Evolutionary conservation across 1,284 basidiomycete species (phyloP).

Genomic region (Violaceomyces palustris): DNA sequence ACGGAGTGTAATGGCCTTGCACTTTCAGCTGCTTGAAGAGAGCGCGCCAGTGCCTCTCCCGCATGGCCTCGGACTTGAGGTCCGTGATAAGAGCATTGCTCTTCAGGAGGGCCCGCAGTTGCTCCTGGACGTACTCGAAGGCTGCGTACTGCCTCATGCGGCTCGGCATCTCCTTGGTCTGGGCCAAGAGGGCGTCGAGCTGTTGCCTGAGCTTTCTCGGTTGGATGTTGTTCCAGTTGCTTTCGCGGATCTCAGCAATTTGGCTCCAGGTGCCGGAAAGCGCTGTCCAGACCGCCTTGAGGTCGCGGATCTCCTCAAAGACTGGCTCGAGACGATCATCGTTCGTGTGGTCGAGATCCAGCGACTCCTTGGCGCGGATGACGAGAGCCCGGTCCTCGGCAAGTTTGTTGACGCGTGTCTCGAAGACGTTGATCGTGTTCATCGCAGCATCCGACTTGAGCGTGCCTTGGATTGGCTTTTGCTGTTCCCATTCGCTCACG

Average conservation of each 20-base stretch:
- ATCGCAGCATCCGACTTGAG: slow-evolving; percentile 92
- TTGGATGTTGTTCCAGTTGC: slow-evolving; percentile 77
- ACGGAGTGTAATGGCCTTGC: slow-evolving; percentile 50
- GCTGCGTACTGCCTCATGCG: slow-evolving; percentile 98
- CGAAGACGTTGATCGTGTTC: slow-evolving; percentile 89
- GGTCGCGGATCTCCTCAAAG: slow-evolving; percentile 87
- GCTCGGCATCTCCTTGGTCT: slow-evolving; percentile 97
- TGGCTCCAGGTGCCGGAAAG: slow-evolving; percentile 95
- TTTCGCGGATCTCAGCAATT: slow-evolving; percentile 80
- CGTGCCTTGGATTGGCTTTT: slow-evolving; percentile 89
- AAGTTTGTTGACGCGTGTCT: slow-evolving; percentile 78
- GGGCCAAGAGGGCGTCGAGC: slow-evolving; percentile 78
- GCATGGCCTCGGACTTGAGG: slow-evolving; percentile 91
- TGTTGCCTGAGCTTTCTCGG: slow-evolving; percentile 91
- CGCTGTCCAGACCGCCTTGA: slow-evolving; percentile 98
- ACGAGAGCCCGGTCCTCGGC: slow-evolving; percentile 91
- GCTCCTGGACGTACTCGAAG: slow-evolving; percentile 95
- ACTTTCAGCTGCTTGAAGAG: slow-evolving; percentile 81
- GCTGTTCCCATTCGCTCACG: slow-evolving; percentile 87
- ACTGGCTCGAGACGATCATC: slow-evolving; percentile 89
- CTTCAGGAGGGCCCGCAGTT: slow-evolving; percentile 78
- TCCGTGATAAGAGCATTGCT: slow-evolving; percentile 83
- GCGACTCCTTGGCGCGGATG: slow-evolving; percentile 89
- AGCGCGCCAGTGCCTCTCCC: slow-evolving; percentile 97
- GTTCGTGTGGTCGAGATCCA: slow-evolving; percentile 83